A percentile compares a stretch with the other conserved stretches of the same genome.
These are phyloP conservation scores for Nemania bipapillata DNA, from an alignment of 2,329 filamentous ascomycete genomes.

Conservation along the genomic window DNA sequence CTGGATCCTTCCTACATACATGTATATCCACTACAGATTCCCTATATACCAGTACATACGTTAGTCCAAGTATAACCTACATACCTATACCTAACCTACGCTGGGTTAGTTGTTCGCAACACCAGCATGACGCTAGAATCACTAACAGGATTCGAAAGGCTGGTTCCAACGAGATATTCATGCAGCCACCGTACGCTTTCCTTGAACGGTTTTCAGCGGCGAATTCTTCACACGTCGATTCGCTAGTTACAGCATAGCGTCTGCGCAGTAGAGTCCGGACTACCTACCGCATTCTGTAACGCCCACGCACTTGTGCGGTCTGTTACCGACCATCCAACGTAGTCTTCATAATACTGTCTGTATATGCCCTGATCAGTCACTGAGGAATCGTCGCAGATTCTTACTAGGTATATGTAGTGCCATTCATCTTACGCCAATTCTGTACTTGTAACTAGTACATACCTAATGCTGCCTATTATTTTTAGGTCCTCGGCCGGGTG, in stretches of 20 bases:
- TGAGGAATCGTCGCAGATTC: neutral
- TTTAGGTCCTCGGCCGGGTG: neutral
- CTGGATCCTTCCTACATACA: constrained; percentile 4
- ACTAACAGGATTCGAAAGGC: constrained; percentile 14
- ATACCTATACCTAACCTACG: too few species aligned
- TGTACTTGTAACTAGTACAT: too few species aligned
- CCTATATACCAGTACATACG: too few species aligned
- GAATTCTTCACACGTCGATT: neutral
- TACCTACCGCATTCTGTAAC: neutral
- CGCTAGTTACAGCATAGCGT: neutral
- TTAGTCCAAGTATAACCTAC: too few species aligned
- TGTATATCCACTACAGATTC: too few species aligned
- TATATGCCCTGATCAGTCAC: neutral
- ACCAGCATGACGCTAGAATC: constrained; percentile 19
- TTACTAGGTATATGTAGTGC: too few species aligned
- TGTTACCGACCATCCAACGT: neutral
- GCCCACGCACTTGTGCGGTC: neutral
- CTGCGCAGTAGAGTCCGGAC: neutral
- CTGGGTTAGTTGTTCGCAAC: neutral
- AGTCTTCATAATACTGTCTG: neutral
- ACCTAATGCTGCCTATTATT: neutral
- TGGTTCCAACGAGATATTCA: neutral
- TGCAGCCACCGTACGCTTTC: neutral
- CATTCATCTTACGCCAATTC: too few species aligned
- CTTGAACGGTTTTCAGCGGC: too few species aligned